These are phyloP conservation scores for Pseudocohnilembus persalinus DNA, from an alignment of 169 alveolate species.

Conservation along the genomic window DNA sequence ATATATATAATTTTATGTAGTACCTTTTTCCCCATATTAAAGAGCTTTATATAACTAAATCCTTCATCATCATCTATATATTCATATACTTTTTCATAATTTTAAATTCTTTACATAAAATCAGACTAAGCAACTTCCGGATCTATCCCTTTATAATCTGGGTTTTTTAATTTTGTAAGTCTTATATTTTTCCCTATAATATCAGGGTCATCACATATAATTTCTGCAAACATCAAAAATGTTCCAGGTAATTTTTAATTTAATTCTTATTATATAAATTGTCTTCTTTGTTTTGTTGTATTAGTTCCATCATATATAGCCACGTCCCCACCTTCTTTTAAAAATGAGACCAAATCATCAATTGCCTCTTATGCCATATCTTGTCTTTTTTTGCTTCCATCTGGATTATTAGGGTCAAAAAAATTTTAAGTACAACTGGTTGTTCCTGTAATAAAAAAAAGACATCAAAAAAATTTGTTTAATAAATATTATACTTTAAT, in stretches of 20 bases:
- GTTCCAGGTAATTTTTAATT: conserved; percentile 23
- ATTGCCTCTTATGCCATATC: conserved; percentile 28
- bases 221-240: conserved; percentile 35
- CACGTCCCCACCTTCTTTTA: conserved; percentile 30
- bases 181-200: conserved; percentile 33
- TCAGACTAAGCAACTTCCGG: conserved; percentile 44
- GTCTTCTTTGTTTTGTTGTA: conserved; percentile 40
- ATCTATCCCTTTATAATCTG: conserved; percentile 40
- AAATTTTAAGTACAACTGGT: conserved; percentile 31
- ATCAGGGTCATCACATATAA: conserved; percentile 34
- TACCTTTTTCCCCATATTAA: conserved; percentile 37
- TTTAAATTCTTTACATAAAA: conserved; percentile 39
- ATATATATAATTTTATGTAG: background rate
- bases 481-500: no score
- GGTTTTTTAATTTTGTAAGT: conserved; percentile 41
- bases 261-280: conserved; percentile 7
- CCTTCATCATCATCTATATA: conserved; percentile 23
- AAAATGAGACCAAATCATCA: conserved; percentile 31
- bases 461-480: background rate
- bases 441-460: background rate
- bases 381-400: conserved; percentile 30
- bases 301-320: conserved; percentile 58
- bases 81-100: conserved; percentile 43
- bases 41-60: conserved; percentile 31
- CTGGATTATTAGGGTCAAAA: conserved; percentile 36